These are phyloP conservation scores for Spatholobus suberectus DNA, from an alignment of 306 rosid species.

Conservation along the genomic window DNA sequence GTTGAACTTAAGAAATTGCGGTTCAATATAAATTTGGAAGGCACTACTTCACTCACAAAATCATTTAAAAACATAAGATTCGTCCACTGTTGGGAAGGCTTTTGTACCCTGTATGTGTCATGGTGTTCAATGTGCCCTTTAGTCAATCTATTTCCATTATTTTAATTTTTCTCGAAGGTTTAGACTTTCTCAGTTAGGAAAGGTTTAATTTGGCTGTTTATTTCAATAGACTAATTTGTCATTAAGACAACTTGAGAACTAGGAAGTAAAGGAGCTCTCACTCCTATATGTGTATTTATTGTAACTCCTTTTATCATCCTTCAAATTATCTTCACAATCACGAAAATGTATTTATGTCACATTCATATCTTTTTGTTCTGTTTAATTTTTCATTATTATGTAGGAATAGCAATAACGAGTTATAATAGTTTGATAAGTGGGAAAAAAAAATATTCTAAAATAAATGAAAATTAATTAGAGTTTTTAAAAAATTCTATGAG, in stretches of 20 bases:
- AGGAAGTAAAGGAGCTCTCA: not conserved
- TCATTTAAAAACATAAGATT: not conserved
- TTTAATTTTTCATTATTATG: not conserved
- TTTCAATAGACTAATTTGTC: not conserved
- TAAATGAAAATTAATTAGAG: not conserved
- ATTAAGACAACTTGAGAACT: not conserved
- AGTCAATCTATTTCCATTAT: not conserved
- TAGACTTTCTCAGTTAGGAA: slow-evolving; percentile 7
- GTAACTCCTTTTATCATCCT: not conserved
- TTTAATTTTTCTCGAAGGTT: not conserved
- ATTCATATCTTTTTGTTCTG: not conserved
- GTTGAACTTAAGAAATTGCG: slow-evolving; percentile 11
- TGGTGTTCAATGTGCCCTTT: not conserved
- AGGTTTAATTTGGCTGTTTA: slow-evolving; percentile 13
- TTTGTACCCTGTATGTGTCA: not conserved
- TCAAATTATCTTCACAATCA: not conserved
- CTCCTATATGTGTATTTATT: not conserved
- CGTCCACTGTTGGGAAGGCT: not conserved
- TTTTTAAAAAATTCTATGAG: not conserved
- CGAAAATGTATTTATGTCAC: not conserved
- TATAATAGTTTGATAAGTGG: not conserved
- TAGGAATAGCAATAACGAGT: not conserved
- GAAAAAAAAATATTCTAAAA: not conserved
- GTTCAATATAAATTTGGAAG: not conserved
- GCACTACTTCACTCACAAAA: not conserved